Conservation (phyloP, 345 rosid genomes). For the Salix exigua region DNA sequence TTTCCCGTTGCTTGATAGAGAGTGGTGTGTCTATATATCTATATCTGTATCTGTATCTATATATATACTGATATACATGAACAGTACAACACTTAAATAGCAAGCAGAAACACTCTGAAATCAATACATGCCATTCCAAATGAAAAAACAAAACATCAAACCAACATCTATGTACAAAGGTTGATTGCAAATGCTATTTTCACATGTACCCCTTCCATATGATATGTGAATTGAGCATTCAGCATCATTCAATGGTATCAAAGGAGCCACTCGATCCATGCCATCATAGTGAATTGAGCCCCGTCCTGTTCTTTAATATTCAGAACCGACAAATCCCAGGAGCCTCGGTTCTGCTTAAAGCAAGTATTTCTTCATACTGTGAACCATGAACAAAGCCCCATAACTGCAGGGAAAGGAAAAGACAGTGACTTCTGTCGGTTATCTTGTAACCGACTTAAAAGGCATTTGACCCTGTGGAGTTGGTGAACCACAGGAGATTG, state of each 20-base stretch:
- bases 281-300: neutral
- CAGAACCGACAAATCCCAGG: constrained; percentile 85
- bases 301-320: constrained; percentile 7
- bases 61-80: too few relatives aligned
- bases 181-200: neutral
- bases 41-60: too few relatives aligned
- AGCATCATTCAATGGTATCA: neutral
- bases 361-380: constrained; percentile 76
- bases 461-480: too few relatives aligned
- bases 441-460: neutral
- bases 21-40: too few relatives aligned
- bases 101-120: too few relatives aligned
- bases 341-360: constrained; percentile 55
- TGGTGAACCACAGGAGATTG: neutral
- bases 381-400: constrained; percentile 92
- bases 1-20: too few relatives aligned
- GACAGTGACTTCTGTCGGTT: neutral
- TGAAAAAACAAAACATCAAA: too few relatives aligned
- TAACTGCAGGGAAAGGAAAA: constrained; percentile 42
- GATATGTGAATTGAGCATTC: neutral
- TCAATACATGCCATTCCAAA: too few relatives aligned
- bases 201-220: neutral
- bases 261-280: neutral
- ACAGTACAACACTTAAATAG: too few relatives aligned
- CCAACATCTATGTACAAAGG: constrained; percentile 16